Percentiles rank a stretch among this genome's conserved stretches.
Conservation (phyloP, 371 early-diverging fungal species). For the Lichtheimia hyalospora region DNA sequence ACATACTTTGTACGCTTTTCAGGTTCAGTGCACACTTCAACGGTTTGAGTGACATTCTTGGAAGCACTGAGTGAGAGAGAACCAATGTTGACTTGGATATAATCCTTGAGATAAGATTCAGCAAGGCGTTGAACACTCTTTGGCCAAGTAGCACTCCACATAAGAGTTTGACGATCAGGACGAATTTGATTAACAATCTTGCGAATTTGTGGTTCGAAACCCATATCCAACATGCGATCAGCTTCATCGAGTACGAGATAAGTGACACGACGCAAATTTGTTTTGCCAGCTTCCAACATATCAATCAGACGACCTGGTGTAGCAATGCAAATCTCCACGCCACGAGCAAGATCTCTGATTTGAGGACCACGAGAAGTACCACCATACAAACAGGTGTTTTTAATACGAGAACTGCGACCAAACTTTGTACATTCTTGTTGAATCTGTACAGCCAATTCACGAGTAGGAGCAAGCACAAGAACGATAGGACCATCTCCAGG, state of each 20-base stretch:
- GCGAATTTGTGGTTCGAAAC: slow-evolving; percentile 99
- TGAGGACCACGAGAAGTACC: slow-evolving; percentile 97
- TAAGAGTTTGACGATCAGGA: slow-evolving; percentile 98
- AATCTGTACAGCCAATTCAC: slow-evolving; percentile 95
- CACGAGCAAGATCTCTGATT: slow-evolving; percentile 85
- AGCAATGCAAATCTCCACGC: slow-evolving; percentile 97
- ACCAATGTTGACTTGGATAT: slow-evolving; percentile 98
- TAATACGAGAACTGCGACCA: slow-evolving; percentile 84
- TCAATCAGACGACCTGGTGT: slow-evolving; percentile 99
- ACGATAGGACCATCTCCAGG: slow-evolving; percentile 98
- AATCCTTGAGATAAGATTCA: slow-evolving; percentile 92
- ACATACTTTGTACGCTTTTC: slow-evolving; percentile 83
- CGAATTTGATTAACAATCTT: slow-evolving; percentile 99
- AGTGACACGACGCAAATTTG: slow-evolving; percentile 94
- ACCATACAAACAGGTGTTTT: slow-evolving; percentile 95
- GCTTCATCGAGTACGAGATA: slow-evolving; percentile 99
- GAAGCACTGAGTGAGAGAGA: slow-evolving; percentile 93
- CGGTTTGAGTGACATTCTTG: slow-evolving; percentile 92
- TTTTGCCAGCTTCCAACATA: slow-evolving; percentile 87
- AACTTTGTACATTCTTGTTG: slow-evolving; percentile 93
- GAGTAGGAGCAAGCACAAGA: slow-evolving; percentile 91
- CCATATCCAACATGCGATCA: slow-evolving; percentile 99
- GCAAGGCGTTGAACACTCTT: slow-evolving; percentile 96
- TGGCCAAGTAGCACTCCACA: slow-evolving; percentile 99
- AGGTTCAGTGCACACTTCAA: slow-evolving; percentile 85